A percentile compares a stretch with the other conserved stretches of the same genome.
These are phyloP conservation scores for Lasiosphaeris hirsuta DNA, from an alignment of 495 filamentous ascomycete genomes.

Conservation along the genomic window DNA sequence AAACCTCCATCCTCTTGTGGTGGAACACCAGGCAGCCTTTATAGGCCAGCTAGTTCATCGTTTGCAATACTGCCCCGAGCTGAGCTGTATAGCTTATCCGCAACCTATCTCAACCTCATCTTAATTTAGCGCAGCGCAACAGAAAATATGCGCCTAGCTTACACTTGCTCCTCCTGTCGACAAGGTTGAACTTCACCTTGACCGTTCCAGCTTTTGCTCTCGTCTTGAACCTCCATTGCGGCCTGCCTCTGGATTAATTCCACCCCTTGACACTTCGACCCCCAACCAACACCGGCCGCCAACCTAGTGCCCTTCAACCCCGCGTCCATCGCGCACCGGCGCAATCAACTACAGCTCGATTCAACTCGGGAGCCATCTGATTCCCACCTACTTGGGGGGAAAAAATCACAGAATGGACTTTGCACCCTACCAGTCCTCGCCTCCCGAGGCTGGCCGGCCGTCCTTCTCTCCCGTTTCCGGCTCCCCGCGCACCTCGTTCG, in stretches of 20 bases:
- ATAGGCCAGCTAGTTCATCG: background rate
- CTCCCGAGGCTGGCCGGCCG: slow-evolving; percentile 68
- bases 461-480: slow-evolving; percentile 61
- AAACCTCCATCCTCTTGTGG: background rate
- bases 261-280: background rate
- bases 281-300: background rate
- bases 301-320: background rate
- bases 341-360: background rate
- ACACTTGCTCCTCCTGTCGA: background rate
- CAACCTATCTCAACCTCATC: background rate
- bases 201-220: background rate
- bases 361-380: background rate
- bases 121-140: background rate
- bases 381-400: too few relatives aligned
- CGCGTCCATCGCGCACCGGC: background rate
- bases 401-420: slow-evolving; percentile 67
- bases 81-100: background rate
- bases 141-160: too few relatives aligned
- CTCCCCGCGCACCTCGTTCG: slow-evolving; percentile 51
- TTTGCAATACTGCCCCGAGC: too few relatives aligned
- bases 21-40: background rate
- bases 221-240: background rate
- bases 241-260: background rate
- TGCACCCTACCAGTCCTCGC: slow-evolving; percentile 88
- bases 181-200: background rate